Evolutionary conservation across 192 early-diverging fungal genomes (phyloP).

Genomic region (Rhizoclosmatium sp.): DNA sequence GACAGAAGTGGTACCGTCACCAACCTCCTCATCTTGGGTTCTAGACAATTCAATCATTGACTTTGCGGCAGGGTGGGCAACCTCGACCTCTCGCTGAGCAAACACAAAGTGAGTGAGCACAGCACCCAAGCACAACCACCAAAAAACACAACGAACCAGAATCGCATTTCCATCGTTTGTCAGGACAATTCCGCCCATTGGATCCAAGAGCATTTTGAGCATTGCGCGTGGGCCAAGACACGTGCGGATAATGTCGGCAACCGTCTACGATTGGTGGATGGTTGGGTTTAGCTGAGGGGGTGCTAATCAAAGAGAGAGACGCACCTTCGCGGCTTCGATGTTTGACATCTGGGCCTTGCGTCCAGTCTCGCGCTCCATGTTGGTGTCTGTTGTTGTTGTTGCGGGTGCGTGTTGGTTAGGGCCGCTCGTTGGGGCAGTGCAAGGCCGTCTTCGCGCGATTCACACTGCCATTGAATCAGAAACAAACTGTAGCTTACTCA

Average conservation of each 20-base stretch:
- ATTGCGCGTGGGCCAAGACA: conserved; percentile 98
- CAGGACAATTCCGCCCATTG: conserved; percentile 98
- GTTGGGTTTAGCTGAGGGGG: neutral
- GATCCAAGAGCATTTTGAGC: conserved; percentile 99
- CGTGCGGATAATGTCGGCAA: conserved; percentile 98
- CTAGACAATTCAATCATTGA: conserved; percentile 98
- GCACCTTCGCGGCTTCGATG: conserved; percentile 96
- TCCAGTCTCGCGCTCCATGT: conserved; percentile 90
- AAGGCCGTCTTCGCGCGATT: too few species aligned
- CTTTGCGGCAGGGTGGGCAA: conserved; percentile 99
- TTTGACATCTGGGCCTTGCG: conserved; percentile 98
- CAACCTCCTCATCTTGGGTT: conserved; percentile 99
- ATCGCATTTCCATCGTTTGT: conserved; percentile 99
- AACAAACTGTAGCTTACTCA: conserved; percentile 67
- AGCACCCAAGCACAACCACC: neutral
- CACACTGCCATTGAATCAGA: neutral
- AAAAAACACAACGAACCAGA: conserved; percentile 51
- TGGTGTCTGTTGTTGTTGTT: conserved; percentile 46
- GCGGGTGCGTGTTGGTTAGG: too few species aligned
- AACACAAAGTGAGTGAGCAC: neutral
- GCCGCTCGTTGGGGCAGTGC: too few species aligned
- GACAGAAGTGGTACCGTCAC: conserved; percentile 98
- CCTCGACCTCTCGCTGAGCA: conserved; percentile 85
- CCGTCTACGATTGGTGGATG: conserved; percentile 66
- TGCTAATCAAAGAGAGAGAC: neutral